Evolutionary conservation across 225 moss, liverwort and hornwort species (phyloP), one percentile per base, ranked within the genome.

Genomic region (Ulota crispa): DNA sequence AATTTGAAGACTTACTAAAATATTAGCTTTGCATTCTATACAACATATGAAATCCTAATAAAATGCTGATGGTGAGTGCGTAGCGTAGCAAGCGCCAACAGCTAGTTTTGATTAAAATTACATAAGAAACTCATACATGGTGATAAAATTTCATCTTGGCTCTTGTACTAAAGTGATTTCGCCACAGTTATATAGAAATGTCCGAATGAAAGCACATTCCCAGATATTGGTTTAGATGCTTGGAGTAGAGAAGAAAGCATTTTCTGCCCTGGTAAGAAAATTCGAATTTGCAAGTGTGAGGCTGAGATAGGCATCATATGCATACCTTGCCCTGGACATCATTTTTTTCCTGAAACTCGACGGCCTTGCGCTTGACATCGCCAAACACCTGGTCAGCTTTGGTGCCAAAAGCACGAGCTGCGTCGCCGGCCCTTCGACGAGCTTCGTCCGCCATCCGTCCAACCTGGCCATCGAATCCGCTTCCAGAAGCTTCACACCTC

Each of bases 271-370:
- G 9, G 23, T 6, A 24, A 32, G 64, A 5, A 39, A 27, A 73
- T 41, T 19, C 11, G n/a, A 0, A 71, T 54, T 81, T 28, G 41
- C 24, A 31, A 47, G 11, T 23, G 75, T 65, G n/a, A 41, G 43
- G 32, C 24, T 67, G 1, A 60, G 28, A 31, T 10, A 32, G 36
- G 6, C 21, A 74, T 65, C 21, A 74, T 65, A 5, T 39, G 37
- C 63, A 32, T 80, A 87, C 92, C 90, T 93, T 94, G 63, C 94
- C 94, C 67, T 92, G 79, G 3, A 99, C 37, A 78, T 99, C 99
- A 64, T 89, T 92, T 24, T 86, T 88, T 31, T 91, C 86, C 69
- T 89, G 85, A 55, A 99, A 95, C 72, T 94, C 91, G 23, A 78
- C 88, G 50, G 93, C 87, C 57, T 84, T 91, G 82, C 92, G 91